Evolutionary conservation across 345 rosid species (phyloP), one percentile per base, ranked within the genome.

Genomic region (Odontarrhena argentea): DNA sequence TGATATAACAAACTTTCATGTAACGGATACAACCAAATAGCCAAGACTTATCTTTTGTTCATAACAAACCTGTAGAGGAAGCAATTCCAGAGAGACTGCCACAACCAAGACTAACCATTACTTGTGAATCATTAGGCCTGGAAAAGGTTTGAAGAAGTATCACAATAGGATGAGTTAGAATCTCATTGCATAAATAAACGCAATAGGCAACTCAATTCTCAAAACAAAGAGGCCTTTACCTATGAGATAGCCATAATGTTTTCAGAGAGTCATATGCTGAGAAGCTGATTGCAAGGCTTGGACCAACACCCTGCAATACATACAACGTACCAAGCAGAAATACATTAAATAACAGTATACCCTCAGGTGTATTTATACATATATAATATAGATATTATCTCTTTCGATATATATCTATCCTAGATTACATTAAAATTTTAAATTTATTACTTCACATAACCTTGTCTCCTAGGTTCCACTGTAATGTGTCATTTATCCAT

Each of bases 11-110:
- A 73, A 48, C 24, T 74, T 10, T 55, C 41, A 42, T 49, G 46
- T 68, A 52, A 47, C 5, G 36, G 7, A 43, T 36, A 64, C 22
- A 2, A 35, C 22, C 62, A 15, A 45, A 45, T 6, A 26, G 63
- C 34, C 32, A 53, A 14, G 50, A 6, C 15, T 1, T n/a, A 53
- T 70, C 38, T 50, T 26, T 1, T 25, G 40, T 22, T 35, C 14
- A 67, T 70, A 40, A 76, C 76, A 82, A 76, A 88, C 97, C 97
- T 69, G 99, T 94, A 11, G 99, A 91, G 40, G 99, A 87, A 43
- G 84, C 97, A 79, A 94, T 78, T 80, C 99, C 96, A 1, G 99
- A 91, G 61, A 91, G 84, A 72, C 99, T 89, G 69, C 97, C 99
- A 73, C 96, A 91, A 37, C 90, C 83, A 69, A 95, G 85, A 79